Conservation (phyloP, 2,329 filamentous ascomycete genomes). For the Neonectria ditissima region DNA sequence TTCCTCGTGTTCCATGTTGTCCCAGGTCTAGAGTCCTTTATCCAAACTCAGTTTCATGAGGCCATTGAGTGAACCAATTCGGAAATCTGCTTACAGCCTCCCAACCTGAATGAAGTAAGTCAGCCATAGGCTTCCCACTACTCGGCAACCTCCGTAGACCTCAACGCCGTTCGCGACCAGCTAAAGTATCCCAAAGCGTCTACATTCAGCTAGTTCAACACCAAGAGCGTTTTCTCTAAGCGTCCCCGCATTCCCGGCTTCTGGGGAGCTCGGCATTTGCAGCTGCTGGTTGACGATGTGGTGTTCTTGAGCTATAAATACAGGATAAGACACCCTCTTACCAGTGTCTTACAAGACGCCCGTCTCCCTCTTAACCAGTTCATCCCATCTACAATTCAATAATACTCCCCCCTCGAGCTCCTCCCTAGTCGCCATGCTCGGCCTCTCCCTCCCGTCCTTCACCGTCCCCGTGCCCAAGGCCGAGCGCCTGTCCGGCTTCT, state of each 20-base stretch:
- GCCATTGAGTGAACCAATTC: background rate
- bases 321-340: background rate
- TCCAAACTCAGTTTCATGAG: background rate
- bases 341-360: background rate
- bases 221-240: background rate
- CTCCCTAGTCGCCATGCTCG: constrained; percentile 44
- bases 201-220: background rate
- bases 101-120: background rate
- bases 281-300: background rate
- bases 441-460: constrained; percentile 33
- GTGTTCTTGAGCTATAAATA: background rate
- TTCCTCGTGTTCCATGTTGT: background rate
- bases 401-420: too few species aligned
- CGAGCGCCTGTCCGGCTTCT: constrained; percentile 25
- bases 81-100: background rate
- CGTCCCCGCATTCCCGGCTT: background rate
- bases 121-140: background rate
- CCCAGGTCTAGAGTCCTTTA: background rate
- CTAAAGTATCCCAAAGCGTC: background rate
- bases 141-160: constrained; percentile 8
- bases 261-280: background rate
- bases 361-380: background rate
- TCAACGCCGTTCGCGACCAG: background rate
- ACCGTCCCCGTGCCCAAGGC: constrained; percentile 32
- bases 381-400: background rate